These are phyloP conservation scores for Penicillium canariense DNA, from an alignment of 495 filamentous ascomycete genomes.

Conservation along the genomic window DNA sequence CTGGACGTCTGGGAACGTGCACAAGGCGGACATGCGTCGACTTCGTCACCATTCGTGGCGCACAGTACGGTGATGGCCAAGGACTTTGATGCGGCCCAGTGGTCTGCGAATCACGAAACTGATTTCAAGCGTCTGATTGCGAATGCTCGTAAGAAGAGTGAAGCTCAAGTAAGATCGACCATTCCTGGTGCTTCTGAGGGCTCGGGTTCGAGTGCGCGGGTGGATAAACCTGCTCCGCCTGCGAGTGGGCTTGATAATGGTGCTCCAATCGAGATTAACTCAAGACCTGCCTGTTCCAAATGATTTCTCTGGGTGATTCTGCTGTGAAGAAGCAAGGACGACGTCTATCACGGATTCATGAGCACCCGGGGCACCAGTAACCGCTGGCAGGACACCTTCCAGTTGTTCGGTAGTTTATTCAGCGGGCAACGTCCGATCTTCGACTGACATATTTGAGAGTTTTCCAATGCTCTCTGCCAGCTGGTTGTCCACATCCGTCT, in stretches of 20 bases:
- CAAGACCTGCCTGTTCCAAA: not conserved
- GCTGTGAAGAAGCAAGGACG: not conserved
- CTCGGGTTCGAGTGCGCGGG: not conserved
- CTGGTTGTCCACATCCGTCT: slow-evolving; percentile 28
- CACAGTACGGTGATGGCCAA: slow-evolving; percentile 62
- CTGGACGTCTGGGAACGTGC: slow-evolving; percentile 82
- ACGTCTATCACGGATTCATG: not conserved
- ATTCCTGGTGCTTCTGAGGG: slow-evolving; percentile 23
- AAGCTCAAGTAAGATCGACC: slow-evolving; percentile 30
- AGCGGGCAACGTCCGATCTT: slow-evolving; percentile 33
- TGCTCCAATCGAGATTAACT: not conserved
- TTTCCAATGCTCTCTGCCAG: slow-evolving; percentile 40
- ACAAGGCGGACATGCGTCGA: slow-evolving; percentile 45
- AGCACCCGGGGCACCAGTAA: not conserved
- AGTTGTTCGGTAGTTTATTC: slow-evolving; percentile 9
- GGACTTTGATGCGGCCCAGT: slow-evolving; percentile 76
- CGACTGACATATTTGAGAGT: slow-evolving; percentile 45
- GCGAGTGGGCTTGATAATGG: not conserved
- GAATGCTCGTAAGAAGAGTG: slow-evolving; percentile 55
- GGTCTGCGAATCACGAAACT: slow-evolving; percentile 66
- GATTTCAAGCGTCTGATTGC: slow-evolving; percentile 77
- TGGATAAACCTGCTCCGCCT: not conserved
- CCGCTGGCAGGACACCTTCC: not conserved
- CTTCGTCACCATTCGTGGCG: slow-evolving; percentile 18
- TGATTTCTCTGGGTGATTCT: slow-evolving; percentile 8